Evolutionary conservation across 83 land plant genomes (phyloP), one percentile per base, ranked within the genome.

Genomic region (Diphasiastrum complanatum): DNA sequence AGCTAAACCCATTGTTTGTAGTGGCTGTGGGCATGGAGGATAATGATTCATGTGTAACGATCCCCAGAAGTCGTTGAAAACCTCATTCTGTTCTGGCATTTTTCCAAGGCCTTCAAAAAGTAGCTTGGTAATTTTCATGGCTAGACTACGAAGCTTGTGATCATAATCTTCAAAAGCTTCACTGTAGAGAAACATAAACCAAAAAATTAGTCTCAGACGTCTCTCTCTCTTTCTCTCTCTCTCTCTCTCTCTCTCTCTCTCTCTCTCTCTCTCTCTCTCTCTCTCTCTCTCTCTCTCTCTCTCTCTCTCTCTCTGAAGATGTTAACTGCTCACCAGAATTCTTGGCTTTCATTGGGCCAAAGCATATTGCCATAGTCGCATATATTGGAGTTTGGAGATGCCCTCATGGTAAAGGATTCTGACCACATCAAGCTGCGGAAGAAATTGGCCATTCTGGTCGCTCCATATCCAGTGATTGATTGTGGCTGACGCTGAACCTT

Each of bases 381-480:
- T 20, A 61, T 61, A 29, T 23, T 18, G 4, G 46, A 20, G 26
- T 23, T 61, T 0, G 87, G 83, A 2, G 80, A 74, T 0, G 79
- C 87, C 24, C 63, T 37, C 25, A 79, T 69, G 45, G 87, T 78
- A 71, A 87, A 83, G 4, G 85, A 85, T 45, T 87, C 92, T 26
- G 73, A 79, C 85, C 87, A 87, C 77, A 87, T 59, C 4, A 65
- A 68, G 61, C 79, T 81, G 6, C 65, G 27, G 33, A 81, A 81
- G 67, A 78, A 81, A 11, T 68, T 57, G 11, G 78, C 66, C 26
- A 83, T 76, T 2, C 67, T 52, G 19, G 81, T 66, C 3, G 64
- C 33, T 11, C 87, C 92, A 48, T 76, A 87, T 49, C 92, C 87
- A 0, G 85, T 35, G 5, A 83, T 48, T 1, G 72, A 71, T 27